Base-by-base conservation (phyloP, 345 rosid genomes). In the Nasturtium officinale region DNA sequence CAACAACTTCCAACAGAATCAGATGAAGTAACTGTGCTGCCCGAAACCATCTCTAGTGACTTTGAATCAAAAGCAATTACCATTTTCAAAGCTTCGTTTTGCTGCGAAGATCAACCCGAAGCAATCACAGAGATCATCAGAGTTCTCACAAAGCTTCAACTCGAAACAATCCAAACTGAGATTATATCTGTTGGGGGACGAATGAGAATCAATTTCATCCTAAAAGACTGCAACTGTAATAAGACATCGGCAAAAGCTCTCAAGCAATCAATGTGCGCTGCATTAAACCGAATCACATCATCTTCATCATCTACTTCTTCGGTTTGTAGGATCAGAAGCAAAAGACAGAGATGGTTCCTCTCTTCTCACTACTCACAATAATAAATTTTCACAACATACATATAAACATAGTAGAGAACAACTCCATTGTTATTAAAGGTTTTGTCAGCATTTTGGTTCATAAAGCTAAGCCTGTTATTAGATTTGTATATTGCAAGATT, bases 31-130 rank as follows among this genome's bases (percentile, higher is more conserved):
- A 86, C 66, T 2, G 88, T 91, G 9, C 88, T 85, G 21, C 73
- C 72, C 20, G 82, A 83, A 30, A 35, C 74, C 12, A 38, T 35
- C 21, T 63, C 76, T 13, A 40, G 4, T 45, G 62, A 59, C 7
- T 58, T 32, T 4, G 52, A 52, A 50, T 54, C 55, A 67, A 45
- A 72, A 1, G 62, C 69, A 59, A 33, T 54, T 0, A 7, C 52
- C 43, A 68, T 81, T 67, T 84, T 94, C 72, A 85, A 84, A 65
- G 97, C 86, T 11, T 83, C 95, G 0, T 63, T 94, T 5, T 85
- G 96, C 82, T 91, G 98, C 53, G 91, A 88, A 35, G 99, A 95
- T 64, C 84, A 87, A 77, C 95, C 97, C 0, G 97, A 91, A 62
- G 82, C 87, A 55, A 84, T 87, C 15, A 40, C 83, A 20, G 98